phyloP scores from a whole-genome alignment of 78 protist genomes.

The Pigoraptor vietnamica region DNA sequence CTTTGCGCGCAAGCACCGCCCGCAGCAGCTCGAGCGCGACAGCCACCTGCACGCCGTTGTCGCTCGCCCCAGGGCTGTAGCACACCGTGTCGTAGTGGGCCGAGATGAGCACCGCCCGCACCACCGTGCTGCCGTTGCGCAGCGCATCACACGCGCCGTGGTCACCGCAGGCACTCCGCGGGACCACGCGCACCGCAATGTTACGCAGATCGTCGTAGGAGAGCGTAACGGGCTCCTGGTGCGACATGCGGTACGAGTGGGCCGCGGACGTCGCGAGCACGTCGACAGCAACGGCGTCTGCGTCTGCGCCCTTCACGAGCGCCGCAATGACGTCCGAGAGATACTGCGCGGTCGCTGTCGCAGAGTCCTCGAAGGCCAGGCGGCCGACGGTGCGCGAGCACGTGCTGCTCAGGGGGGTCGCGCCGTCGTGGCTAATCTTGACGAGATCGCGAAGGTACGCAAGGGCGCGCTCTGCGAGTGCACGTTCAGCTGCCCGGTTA shows the following conservation, averaged over 20 bases:
- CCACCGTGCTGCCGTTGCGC: background rate
- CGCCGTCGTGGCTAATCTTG: background rate
- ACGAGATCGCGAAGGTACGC: background rate
- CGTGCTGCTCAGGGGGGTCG: background rate
- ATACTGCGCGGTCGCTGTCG: background rate
- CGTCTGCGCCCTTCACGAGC: background rate
- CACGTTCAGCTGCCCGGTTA: no score
- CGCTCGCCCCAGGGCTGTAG: background rate
- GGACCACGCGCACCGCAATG: background rate
- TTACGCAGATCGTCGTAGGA: background rate
- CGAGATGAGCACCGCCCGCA: background rate
- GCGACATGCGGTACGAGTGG: background rate
- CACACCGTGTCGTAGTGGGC: background rate
- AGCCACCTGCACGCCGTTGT: background rate
- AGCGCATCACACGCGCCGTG: background rate
- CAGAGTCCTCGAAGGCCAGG: background rate
- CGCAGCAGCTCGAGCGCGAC: background rate
- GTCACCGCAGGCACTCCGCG: no score
- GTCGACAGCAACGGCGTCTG: background rate
- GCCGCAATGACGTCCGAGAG: background rate
- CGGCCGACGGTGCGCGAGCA: background rate
- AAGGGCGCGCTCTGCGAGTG: background rate
- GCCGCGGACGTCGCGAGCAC: background rate
- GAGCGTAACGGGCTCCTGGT: background rate
- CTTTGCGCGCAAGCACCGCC: background rate